phyloP scores from a whole-genome alignment of 306 rosid species.

The Oxytropis ochrocephala region DNA sequence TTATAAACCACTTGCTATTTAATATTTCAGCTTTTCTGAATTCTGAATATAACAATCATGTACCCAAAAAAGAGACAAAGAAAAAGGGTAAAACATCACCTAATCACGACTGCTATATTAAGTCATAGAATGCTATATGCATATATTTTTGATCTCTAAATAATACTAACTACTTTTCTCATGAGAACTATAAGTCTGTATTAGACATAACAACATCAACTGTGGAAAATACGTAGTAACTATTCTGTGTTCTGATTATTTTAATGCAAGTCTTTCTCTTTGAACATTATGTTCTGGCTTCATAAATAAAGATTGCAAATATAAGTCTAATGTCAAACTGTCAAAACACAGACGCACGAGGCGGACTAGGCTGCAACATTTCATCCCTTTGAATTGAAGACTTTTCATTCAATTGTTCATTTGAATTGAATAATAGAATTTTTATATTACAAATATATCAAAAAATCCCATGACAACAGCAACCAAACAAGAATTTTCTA shows the following conservation, averaged over 20 bases:
- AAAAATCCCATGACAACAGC: constrained; percentile 26
- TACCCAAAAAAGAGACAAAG: not conserved
- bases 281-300: not conserved
- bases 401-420: constrained; percentile 3
- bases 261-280: not conserved
- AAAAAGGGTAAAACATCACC: not conserved
- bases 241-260: not conserved
- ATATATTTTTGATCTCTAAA: not conserved
- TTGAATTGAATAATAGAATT: constrained; percentile 6
- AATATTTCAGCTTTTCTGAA: not conserved
- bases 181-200: not conserved
- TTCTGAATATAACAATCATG: not conserved
- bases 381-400: constrained; percentile 14
- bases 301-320: not conserved
- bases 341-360: not conserved
- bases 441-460: constrained; percentile 25
- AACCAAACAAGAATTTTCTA: constrained; percentile 27
- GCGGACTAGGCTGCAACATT: not conserved
- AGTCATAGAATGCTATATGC: not conserved
- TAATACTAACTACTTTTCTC: not conserved
- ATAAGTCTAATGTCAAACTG: not conserved
- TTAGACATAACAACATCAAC: not conserved
- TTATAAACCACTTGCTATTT: not conserved
- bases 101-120: not conserved
- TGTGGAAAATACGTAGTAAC: not conserved